Evolutionary conservation across 2,329 filamentous ascomycete genomes (phyloP).

Genomic region (Apiospora rasikravindrae): DNA sequence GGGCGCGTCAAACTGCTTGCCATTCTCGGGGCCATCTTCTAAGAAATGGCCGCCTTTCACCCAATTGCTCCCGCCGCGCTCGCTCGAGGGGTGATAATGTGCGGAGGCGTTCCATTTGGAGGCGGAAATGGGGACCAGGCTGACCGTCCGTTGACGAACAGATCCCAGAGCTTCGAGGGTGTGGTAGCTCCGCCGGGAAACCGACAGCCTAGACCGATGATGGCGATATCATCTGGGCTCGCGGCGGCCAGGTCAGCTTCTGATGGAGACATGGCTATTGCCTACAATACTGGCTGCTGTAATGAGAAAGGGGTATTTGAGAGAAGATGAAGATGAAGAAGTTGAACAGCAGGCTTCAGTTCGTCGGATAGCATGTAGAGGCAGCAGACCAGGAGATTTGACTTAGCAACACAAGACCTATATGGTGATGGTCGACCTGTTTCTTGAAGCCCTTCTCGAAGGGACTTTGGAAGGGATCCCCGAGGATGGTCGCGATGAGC

Average conservation of each 20-base stretch:
- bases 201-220: conserved; percentile 25
- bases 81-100: conserved; percentile 25
- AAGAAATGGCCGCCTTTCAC: conserved; percentile 21
- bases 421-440: not conserved
- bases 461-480: not conserved
- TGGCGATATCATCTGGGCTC: conserved; percentile 22
- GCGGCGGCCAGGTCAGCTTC: not conserved
- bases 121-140: conserved; percentile 21
- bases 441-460: not conserved
- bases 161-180: conserved; percentile 25
- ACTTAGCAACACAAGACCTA: not conserved
- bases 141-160: conserved; percentile 21
- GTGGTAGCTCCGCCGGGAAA: conserved; percentile 25
- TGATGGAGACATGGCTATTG: not conserved
- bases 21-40: conserved; percentile 18
- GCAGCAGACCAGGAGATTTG: not conserved
- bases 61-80: conserved; percentile 14
- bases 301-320: not conserved
- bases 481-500: not conserved
- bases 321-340: not conserved
- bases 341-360: not conserved
- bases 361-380: not conserved
- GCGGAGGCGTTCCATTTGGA: conserved; percentile 27
- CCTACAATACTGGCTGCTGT: not conserved
- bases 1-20: conserved; percentile 24